Base-by-base conservation (phyloP, 2,329 filamentous ascomycete genomes). In the Colletotrichum sp. region DNA sequence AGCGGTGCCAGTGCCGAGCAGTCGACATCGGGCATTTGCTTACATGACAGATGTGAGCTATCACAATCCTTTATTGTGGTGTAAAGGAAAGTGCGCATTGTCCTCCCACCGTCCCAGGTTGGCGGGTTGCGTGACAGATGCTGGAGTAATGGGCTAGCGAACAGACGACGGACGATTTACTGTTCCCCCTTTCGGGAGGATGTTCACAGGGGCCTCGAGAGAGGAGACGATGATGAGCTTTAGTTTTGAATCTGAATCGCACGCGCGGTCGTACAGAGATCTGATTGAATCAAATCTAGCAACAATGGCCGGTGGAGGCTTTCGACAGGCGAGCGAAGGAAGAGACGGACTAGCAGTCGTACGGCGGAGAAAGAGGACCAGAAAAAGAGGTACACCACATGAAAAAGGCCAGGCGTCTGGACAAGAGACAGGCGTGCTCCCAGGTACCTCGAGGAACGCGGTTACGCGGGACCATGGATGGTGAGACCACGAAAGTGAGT, bases 391-490 rank as follows among this genome's bases (percentile, higher is more conserved):
- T 13, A n/a, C 25, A 44, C 16, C 2, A 44, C 12, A 27, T n/a
- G 57, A 27, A 32, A 22, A 70, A 22, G n/a, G 15, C 13, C 16
- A 55, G 55, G 22, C 52, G 25, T 32, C 66, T 72, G 63, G n/a
- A 16, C 32, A 19, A 19, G 49, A 55, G 12, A 36, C 29, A 32
- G n/a, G 59, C 25, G 22, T 34, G 15, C 22, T 49, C 63, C 69
- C 72, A 75, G 72, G 55, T 57, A 65, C 52, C 39, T 36, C 29
- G 19, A 72, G 69, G 72, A 75, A 72, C 70, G 73, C 73, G 59
- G 64, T 69, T 76, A 55, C 71, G 65, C 44, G 70, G 73, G 44
- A 59, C 49, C 30, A 16, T 16, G 15, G 36, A 55, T 73, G 39
- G 70, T 76, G 57, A 73, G 70, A 76, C 71, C 64, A 27, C 15